These are phyloP conservation scores for Thelephora terrestris DNA, from an alignment of 1,284 basidiomycete species.

Conservation along the genomic window DNA sequence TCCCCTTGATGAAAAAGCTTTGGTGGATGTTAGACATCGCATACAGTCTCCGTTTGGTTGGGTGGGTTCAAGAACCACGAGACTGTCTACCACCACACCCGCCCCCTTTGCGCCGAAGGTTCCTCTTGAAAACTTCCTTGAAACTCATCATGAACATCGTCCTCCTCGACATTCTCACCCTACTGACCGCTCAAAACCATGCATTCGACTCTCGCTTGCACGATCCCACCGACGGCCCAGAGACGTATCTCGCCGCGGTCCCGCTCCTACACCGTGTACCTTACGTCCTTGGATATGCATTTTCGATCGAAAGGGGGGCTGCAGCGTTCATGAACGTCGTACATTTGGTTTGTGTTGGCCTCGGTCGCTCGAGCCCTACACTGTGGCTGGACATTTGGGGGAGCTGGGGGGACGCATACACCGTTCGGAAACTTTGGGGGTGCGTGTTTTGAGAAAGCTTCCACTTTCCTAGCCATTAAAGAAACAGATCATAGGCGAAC, in stretches of 20 bases:
- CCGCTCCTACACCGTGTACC: not conserved
- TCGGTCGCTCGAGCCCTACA: constrained; percentile 16
- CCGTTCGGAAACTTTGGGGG: constrained; percentile 28
- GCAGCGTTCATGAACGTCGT: constrained; percentile 11
- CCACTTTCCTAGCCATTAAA: not conserved
- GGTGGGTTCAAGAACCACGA: not conserved
- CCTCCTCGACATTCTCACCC: not conserved
- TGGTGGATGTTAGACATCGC: not conserved
- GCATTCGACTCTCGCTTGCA: not conserved
- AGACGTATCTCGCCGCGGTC: not conserved
- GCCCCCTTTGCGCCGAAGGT: not conserved
- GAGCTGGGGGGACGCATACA: constrained; percentile 23
- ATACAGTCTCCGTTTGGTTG: not conserved
- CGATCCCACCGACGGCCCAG: not conserved
- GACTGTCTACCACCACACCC: not conserved
- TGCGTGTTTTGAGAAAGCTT: constrained; percentile 10
- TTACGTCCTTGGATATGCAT: not conserved
- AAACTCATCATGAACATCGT: not conserved
- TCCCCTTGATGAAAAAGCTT: not conserved
- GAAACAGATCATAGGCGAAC: constrained; percentile 14
- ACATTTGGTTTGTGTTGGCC: constrained; percentile 17
- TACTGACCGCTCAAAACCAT: not conserved
- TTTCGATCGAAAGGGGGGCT: not conserved
- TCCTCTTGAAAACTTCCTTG: not conserved
- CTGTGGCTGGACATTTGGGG: constrained; percentile 28